Evolutionary conservation across 768 basidiomycete genomes (phyloP).

Genomic region (Boletus tomentosulus): DNA sequence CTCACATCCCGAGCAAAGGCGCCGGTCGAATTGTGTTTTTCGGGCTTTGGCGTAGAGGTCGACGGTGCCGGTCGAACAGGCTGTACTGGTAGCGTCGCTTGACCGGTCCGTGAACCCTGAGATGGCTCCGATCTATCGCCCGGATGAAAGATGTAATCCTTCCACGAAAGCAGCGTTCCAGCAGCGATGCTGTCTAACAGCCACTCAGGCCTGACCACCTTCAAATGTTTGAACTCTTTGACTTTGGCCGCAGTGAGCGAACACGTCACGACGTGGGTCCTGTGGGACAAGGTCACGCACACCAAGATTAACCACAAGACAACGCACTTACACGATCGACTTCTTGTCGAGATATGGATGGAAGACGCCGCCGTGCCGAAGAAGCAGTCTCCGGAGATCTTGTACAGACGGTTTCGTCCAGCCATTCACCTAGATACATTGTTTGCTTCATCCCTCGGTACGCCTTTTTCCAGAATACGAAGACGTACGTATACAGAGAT

Average conservation of each 20-base stretch:
- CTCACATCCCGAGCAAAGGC: not conserved
- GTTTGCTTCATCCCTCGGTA: not conserved
- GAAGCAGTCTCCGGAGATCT: conserved; percentile 73
- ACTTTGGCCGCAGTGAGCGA: conserved; percentile 89
- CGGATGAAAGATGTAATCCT: conserved; percentile 58
- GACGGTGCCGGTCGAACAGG: conserved; percentile 5
- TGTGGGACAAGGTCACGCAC: conserved; percentile 25
- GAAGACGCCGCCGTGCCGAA: conserved; percentile 79
- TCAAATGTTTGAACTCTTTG: conserved; percentile 84
- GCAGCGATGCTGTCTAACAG: conserved; percentile 72
- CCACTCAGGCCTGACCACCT: conserved; percentile 88
- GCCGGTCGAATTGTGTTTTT: not conserved
- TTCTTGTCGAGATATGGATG: conserved; percentile 83
- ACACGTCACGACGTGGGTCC: conserved; percentile 90
- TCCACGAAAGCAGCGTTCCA: conserved; percentile 75
- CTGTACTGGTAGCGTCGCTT: conserved; percentile 13
- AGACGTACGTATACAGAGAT: conserved; percentile 78
- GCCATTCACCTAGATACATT: conserved; percentile 70
- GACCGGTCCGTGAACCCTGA: conserved; percentile 39
- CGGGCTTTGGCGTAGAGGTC: not conserved
- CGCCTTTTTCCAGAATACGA: not conserved
- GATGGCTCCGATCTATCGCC: conserved; percentile 44
- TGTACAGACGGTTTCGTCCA: conserved; percentile 85
- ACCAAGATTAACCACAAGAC: not conserved
- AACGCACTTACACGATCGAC: conserved; percentile 53